Conservation (phyloP, 805 yeast genomes). For the Schwanniomyces occidentalis region DNA sequence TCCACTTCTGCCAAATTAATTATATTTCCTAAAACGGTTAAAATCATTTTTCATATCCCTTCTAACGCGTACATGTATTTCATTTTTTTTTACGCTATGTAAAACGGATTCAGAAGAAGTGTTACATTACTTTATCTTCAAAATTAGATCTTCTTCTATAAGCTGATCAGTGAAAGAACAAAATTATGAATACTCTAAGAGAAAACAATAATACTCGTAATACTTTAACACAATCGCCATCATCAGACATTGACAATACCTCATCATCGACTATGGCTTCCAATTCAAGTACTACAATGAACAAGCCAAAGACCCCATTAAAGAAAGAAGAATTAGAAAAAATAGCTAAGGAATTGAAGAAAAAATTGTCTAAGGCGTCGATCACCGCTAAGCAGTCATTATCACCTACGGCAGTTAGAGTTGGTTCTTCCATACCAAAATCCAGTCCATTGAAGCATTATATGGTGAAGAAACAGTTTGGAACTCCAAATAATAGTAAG, state of each 20-base stretch:
- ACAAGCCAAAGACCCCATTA: slow-evolving; percentile 34
- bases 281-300: slow-evolving; percentile 10
- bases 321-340: slow-evolving; percentile 46
- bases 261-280: slow-evolving; percentile 5
- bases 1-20: too few relatives aligned
- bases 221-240: slow-evolving; percentile 15
- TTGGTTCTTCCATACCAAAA: slow-evolving; percentile 8
- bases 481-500: slow-evolving; percentile 15
- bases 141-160: too few relatives aligned
- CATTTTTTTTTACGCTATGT: not conserved
- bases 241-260: slow-evolving; percentile 3
- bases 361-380: slow-evolving; percentile 43
- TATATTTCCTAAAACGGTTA: slow-evolving; percentile 11
- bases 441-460: slow-evolving; percentile 32
- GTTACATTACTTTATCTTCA: not conserved
- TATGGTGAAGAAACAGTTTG: slow-evolving; percentile 23
- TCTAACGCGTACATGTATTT: slow-evolving; percentile 1
- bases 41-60: slow-evolving; percentile 3
- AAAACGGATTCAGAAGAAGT: not conserved
- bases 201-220: slow-evolving; percentile 20
- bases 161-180: too few relatives aligned
- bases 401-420: slow-evolving; percentile 14
- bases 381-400: slow-evolving; percentile 41
- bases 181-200: slow-evolving; percentile 24
- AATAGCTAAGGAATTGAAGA: slow-evolving; percentile 44